Base-by-base conservation (phyloP, 148 eudicot genomes). In the Camellia japonica region DNA sequence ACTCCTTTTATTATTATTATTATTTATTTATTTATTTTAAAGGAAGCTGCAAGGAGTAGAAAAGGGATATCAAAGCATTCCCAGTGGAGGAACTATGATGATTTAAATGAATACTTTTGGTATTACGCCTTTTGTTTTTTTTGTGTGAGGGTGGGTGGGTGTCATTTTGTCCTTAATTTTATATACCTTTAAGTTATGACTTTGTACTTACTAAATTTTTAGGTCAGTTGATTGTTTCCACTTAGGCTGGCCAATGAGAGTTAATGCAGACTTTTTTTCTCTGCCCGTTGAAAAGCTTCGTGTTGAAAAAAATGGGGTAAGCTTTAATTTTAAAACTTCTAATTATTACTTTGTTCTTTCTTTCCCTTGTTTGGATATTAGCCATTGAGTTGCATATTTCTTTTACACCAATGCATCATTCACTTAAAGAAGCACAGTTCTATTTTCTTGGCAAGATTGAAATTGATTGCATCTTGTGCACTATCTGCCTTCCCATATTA, bases 21-120 rank as follows among this genome's bases (percentile, higher is more conserved):
- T 6, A 43, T 55, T 38, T 10, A 30, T 68, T 80, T 41, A 30
- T 30, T 30, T 30, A 30, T 46, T 73, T 47, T 18, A 23, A 85
- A 97, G 99, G 99, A 97, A 89, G 93, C 98, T 47, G 90, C 83
- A 56, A 91, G 90, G 83, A 97, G 99, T 89, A 94, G 78, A 82
- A 88, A 85, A 68, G 98, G 93, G 52, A 89, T 87, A 83, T 89
- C 99, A 65, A 97, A 92, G 85, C 99, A 97, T 86, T 94, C 99
- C 38, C 93, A 94, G 76, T 94, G 99, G 99, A 92, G 99, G 87
- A 97, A 97, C 75, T 97, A 97, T 84, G 99, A 97, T 83, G 99
- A 97, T 89, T 80, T 97, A 52, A 97, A 97, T 83, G 99, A 97
- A 84, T 97, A 91, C 85, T 97, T 97, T 75, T 97, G 99, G 99